phyloP scores from a whole-genome alignment of 306 rosid genomes.

The Casuarina glauca region DNA sequence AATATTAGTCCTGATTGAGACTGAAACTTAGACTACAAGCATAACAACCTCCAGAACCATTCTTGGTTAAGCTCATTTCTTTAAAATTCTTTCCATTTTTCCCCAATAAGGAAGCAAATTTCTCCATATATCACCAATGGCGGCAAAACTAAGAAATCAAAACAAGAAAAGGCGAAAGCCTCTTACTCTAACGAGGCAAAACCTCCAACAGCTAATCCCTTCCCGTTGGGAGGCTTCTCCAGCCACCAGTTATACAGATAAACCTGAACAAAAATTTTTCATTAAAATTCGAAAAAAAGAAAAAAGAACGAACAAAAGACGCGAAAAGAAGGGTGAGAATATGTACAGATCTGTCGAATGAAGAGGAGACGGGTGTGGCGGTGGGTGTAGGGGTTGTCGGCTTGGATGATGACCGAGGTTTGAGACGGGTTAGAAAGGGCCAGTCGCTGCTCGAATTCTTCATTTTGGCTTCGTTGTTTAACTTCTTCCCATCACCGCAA shows the following conservation, averaged over 20 bases:
- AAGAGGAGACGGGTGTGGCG: slow-evolving; percentile 18
- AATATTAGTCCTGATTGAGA: neutral
- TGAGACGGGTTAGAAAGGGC: slow-evolving; percentile 2
- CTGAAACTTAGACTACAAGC: neutral
- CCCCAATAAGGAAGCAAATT: neutral
- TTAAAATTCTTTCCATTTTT: neutral
- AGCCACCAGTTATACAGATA: slow-evolving; percentile 52
- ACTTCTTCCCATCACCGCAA: no score
- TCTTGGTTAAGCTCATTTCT: neutral
- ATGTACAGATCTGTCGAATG: slow-evolving; percentile 28
- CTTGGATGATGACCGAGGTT: slow-evolving; percentile 5
- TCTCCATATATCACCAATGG: neutral
- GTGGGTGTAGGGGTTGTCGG: neutral
- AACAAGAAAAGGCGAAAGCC: neutral
- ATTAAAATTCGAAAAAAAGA: neutral
- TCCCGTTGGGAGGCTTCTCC: slow-evolving; percentile 19
- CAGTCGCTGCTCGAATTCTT: slow-evolving; percentile 3
- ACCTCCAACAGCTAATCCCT: slow-evolving; percentile 46
- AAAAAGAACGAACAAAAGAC: neutral
- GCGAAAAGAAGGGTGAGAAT: neutral
- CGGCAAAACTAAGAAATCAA: neutral
- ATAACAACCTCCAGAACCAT: neutral
- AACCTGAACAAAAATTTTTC: slow-evolving; percentile 16
- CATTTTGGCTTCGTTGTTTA: slow-evolving; percentile 2
- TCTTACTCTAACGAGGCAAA: slow-evolving; percentile 33